Evolutionary conservation across 2,329 filamentous ascomycete species (phyloP).

Genomic region (Paracoccidioides brasiliensis): DNA sequence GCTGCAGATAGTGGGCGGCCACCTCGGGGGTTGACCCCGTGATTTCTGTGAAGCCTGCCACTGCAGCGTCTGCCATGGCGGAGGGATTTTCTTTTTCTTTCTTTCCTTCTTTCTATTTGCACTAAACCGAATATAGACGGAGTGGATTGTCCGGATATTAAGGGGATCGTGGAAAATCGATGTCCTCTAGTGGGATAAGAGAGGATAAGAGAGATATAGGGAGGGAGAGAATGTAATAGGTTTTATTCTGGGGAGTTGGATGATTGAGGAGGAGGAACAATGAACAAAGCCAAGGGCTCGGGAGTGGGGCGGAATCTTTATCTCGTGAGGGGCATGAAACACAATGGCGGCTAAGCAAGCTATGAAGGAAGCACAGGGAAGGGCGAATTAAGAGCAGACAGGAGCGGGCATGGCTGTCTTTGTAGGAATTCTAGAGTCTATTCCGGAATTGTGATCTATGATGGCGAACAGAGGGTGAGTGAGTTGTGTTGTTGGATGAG

Average conservation of each 20-base stretch:
- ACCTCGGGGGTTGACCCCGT: constrained; percentile 62
- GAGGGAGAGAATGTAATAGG: neutral
- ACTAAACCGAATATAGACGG: neutral
- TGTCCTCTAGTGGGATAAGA: neutral
- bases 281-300: no score
- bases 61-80: constrained; percentile 54
- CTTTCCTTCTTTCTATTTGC: neutral
- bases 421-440: neutral
- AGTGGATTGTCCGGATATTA: neutral
- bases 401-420: neutral
- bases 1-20: constrained; percentile 68
- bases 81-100: neutral
- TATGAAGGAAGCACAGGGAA: neutral
- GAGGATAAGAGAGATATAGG: neutral
- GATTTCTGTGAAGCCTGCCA: constrained; percentile 68
- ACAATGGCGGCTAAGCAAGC: no score
- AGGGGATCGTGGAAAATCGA: neutral
- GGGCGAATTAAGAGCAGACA: neutral
- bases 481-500: neutral
- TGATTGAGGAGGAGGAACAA: neutral
- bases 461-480: neutral
- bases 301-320: no score
- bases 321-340: no score
- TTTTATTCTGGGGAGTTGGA: neutral
- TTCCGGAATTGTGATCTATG: neutral